A percentile compares a stretch with the other conserved stretches of the same genome.
These are phyloP conservation scores for Colletotrichum paranaense DNA, from an alignment of 2,329 filamentous ascomycete species.

Conservation along the genomic window DNA sequence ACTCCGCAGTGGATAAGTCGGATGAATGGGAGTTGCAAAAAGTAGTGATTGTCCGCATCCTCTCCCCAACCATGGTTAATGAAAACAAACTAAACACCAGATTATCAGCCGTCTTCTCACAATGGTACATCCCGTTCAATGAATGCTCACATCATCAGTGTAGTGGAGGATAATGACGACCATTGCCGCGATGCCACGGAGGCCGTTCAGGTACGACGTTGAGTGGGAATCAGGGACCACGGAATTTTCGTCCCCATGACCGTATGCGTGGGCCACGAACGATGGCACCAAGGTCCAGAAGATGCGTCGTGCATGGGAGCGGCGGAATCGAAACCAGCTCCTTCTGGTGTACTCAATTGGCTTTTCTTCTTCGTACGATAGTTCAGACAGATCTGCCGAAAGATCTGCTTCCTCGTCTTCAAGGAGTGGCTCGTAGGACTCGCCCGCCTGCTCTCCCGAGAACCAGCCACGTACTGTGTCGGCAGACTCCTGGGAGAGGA, in stretches of 20 bases:
- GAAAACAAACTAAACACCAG: not conserved
- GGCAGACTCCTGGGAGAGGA: not conserved
- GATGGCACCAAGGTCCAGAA: slow-evolving; percentile 12
- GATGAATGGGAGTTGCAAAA: slow-evolving; percentile 41
- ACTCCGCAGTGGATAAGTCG: slow-evolving; percentile 42
- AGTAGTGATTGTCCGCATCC: not conserved
- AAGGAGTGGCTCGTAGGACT: not conserved
- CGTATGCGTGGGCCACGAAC: not conserved
- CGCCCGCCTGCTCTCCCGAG: not conserved
- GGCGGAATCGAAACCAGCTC: not conserved
- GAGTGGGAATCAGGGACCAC: not conserved
- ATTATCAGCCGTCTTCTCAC: slow-evolving; percentile 47
- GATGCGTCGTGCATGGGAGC: not conserved
- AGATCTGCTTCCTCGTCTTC: not conserved
- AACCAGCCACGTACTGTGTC: not conserved
- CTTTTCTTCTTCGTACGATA: not conserved
- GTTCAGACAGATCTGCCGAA: not conserved
- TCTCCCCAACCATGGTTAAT: slow-evolving; percentile 19
- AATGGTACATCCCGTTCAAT: not conserved
- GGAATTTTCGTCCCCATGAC: not conserved
- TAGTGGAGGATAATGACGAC: slow-evolving; percentile 68
- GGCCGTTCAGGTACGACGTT: slow-evolving; percentile 68
- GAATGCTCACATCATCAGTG: slow-evolving; percentile 32
- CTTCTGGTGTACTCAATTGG: not conserved
- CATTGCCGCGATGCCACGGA: slow-evolving; percentile 66